Evolutionary conservation across 176 grass and related monocot species (phyloP).

Genomic region (Eragrostis nindensis): DNA sequence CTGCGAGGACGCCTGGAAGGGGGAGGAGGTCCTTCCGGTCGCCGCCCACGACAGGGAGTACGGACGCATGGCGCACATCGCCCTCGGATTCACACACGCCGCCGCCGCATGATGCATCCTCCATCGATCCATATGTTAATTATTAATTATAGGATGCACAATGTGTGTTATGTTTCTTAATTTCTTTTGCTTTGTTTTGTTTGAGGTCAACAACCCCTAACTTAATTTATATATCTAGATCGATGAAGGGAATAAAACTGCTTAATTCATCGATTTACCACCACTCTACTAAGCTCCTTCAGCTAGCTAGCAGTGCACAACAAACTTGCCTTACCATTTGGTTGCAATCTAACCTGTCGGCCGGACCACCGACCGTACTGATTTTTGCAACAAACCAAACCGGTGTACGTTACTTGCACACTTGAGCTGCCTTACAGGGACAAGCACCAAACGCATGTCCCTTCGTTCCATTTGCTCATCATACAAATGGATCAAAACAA

Average conservation of each 20-base stretch:
- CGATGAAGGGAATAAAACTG: no score
- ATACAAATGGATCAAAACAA: not conserved
- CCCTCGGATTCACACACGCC: slow-evolving; percentile 56
- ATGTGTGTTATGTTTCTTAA: no score
- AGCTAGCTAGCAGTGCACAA: not conserved
- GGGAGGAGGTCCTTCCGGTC: slow-evolving; percentile 2
- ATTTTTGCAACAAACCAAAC: not conserved
- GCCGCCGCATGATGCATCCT: slow-evolving; percentile 51
- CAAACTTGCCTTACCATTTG: slow-evolving; percentile 4
- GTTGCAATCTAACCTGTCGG: not conserved
- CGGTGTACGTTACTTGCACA: not conserved
- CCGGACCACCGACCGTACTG: no score
- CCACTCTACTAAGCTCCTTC: no score
- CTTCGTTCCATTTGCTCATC: not conserved
- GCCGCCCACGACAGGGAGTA: slow-evolving; percentile 61
- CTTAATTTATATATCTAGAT: no score
- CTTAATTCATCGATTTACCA: no score
- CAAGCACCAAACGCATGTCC: not conserved
- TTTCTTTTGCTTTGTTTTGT: no score
- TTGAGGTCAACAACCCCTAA: no score
- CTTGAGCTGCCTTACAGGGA: not conserved
- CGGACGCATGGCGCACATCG: slow-evolving; percentile 52
- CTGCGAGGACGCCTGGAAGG: slow-evolving; percentile 63
- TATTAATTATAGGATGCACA: no score
- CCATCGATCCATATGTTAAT: no score